Conservation (phyloP, 2,329 filamentous ascomycete species). For the Annulohypoxylon truncatum region DNA sequence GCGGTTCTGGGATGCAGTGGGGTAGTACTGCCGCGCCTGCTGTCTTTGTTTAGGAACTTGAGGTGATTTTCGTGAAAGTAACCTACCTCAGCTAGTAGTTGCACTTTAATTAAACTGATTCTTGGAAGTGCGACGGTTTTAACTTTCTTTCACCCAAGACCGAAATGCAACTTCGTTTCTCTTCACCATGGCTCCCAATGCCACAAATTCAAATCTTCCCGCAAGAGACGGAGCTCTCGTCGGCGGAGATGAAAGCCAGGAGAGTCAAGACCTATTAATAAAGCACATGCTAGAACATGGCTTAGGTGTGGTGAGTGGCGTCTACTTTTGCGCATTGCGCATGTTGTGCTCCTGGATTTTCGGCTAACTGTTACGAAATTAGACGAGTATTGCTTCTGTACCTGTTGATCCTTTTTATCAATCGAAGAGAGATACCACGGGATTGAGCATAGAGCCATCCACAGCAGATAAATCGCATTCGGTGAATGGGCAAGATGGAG, state of each 20-base stretch:
- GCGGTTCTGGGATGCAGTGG: constrained; percentile 22
- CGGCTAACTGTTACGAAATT: constrained; percentile 11
- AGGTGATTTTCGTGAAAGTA: constrained; percentile 17
- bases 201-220: constrained; percentile 30
- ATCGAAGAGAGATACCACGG: constrained; percentile 15
- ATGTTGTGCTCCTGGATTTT: constrained; percentile 18
- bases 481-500: background rate
- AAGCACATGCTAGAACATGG: constrained; percentile 42
- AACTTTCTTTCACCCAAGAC: background rate
- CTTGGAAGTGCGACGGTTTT: constrained; percentile 7
- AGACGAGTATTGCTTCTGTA: constrained; percentile 41
- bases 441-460: constrained; percentile 3
- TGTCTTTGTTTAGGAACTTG: constrained; percentile 29
- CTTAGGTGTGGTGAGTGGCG: constrained; percentile 47
- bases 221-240: constrained; percentile 39
- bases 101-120: constrained; percentile 27
- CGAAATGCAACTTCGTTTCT: constrained; percentile 31
- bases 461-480: constrained; percentile 7
- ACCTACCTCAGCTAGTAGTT: background rate
- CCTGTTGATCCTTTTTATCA: constrained; percentile 18
- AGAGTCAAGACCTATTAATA: constrained; percentile 45
- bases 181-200: constrained; percentile 37
- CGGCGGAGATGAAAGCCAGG: constrained; percentile 48
- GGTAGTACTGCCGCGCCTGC: constrained; percentile 25
- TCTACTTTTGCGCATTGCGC: background rate